phyloP scores from a whole-genome alignment of 1,284 basidiomycete species.

The Fomitiporia mediterranea region DNA sequence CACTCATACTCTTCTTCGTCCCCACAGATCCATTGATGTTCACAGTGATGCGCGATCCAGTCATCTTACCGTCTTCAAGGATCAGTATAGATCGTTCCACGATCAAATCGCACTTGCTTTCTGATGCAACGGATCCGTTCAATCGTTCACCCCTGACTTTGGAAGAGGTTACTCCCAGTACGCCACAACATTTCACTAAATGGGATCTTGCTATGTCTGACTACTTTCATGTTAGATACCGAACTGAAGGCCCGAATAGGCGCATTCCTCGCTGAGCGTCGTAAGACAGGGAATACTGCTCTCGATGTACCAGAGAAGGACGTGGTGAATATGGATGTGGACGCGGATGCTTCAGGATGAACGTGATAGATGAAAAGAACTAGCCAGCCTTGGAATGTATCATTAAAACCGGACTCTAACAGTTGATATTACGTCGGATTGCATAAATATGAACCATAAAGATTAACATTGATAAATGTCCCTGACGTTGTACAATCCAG shows the following conservation, averaged over 20 bases:
- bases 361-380: too few species aligned
- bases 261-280: conserved; percentile 51
- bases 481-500: too few species aligned
- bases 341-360: too few species aligned
- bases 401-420: too few species aligned
- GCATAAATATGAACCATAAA: too few species aligned
- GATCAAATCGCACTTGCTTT: conserved; percentile 93
- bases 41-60: conserved; percentile 95
- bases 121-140: conserved; percentile 89
- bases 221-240: conserved; percentile 34
- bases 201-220: background rate
- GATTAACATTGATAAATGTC: too few species aligned
- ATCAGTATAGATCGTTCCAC: conserved; percentile 85
- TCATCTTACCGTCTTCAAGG: conserved; percentile 82
- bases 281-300: conserved; percentile 32
- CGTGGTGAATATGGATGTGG: conserved; percentile 35
- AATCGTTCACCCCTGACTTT: conserved; percentile 78
- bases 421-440: too few species aligned
- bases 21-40: conserved; percentile 84
- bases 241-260: conserved; percentile 64
- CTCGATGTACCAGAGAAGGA: conserved; percentile 24
- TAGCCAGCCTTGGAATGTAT: too few species aligned
- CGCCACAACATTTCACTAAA: conserved; percentile 24
- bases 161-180: conserved; percentile 78
- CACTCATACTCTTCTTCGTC: too few species aligned